Conservation (phyloP, 192 early-diverging fungal species). For the Coemansia sp. region DNA sequence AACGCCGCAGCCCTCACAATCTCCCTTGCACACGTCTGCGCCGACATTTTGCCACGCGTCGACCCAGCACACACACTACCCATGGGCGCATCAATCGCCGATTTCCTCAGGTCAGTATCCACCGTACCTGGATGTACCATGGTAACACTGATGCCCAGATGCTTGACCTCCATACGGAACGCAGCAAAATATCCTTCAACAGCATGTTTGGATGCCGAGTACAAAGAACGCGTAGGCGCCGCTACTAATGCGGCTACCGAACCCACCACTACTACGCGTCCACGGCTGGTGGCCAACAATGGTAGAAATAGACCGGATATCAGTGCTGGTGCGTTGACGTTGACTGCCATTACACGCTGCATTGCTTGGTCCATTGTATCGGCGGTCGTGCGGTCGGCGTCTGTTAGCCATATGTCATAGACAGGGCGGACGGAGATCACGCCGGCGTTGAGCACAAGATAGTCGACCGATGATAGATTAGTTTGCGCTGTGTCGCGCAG, state of each 20-base stretch:
- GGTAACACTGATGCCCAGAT: constrained; percentile 63
- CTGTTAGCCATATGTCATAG: constrained; percentile 51
- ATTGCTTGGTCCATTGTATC: constrained; percentile 39
- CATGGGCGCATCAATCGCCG: constrained; percentile 60
- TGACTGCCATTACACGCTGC: constrained; percentile 58
- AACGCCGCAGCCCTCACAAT: constrained; percentile 61
- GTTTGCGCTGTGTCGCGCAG: constrained; percentile 29
- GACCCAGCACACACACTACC: constrained; percentile 21
- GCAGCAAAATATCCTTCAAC: constrained; percentile 80
- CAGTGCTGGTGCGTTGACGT: constrained; percentile 58
- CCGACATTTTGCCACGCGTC: constrained; percentile 63
- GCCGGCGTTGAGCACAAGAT: constrained; percentile 76
- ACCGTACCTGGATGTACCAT: constrained; percentile 75
- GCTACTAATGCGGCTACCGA: constrained; percentile 72
- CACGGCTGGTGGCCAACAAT: constrained; percentile 48
- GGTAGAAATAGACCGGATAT: constrained; percentile 60
- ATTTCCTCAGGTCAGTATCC: constrained; percentile 65
- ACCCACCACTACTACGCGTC: constrained; percentile 65
- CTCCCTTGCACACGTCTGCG: constrained; percentile 59
- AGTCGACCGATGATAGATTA: constrained; percentile 57
- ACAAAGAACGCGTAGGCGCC: constrained; percentile 76
- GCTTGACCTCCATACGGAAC: constrained; percentile 72
- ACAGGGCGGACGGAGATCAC: constrained; percentile 72
- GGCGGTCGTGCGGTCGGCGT: constrained; percentile 16
- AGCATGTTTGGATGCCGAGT: constrained; percentile 79